Percentiles rank a stretch among this genome's conserved stretches.
Conservation (phyloP, 768 basidiomycete genomes). For the Lactarius deliciosus region DNA sequence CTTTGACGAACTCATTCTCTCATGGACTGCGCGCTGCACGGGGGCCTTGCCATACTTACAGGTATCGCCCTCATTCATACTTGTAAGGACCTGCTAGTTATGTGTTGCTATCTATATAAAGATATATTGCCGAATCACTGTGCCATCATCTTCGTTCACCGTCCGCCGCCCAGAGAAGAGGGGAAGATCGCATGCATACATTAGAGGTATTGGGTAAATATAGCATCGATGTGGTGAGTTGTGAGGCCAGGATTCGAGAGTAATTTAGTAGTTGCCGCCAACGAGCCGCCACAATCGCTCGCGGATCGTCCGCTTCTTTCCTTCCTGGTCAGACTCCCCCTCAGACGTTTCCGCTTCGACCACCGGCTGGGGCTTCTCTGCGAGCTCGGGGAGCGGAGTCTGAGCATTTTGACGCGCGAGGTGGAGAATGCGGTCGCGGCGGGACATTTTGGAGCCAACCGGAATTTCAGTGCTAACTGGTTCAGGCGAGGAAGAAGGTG, state of each 20-base stretch:
- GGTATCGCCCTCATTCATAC: neutral
- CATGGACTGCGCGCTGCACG: neutral
- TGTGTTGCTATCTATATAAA: neutral
- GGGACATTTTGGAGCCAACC: conserved; percentile 3
- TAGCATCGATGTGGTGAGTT: neutral
- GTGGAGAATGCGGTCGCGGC: conserved; percentile 26
- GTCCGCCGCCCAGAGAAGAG: neutral
- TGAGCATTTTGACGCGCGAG: conserved; percentile 27
- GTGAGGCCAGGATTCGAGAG: neutral
- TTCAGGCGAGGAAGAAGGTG: neutral
- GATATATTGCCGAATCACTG: neutral
- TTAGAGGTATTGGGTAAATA: neutral
- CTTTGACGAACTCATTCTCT: neutral
- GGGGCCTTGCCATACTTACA: neutral
- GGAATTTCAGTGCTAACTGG: neutral
- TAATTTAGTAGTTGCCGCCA: conserved; percentile 17
- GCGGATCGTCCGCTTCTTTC: conserved; percentile 25
- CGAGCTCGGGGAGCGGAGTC: conserved; percentile 21
- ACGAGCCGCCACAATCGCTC: conserved; percentile 28
- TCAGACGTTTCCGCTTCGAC: neutral
- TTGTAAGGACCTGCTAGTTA: neutral
- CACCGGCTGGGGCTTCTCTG: neutral
- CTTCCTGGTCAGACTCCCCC: conserved; percentile 15
- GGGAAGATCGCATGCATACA: neutral
- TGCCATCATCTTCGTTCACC: neutral